Conservation (phyloP, 768 basidiomycete genomes). For the Mycena galopus region DNA sequence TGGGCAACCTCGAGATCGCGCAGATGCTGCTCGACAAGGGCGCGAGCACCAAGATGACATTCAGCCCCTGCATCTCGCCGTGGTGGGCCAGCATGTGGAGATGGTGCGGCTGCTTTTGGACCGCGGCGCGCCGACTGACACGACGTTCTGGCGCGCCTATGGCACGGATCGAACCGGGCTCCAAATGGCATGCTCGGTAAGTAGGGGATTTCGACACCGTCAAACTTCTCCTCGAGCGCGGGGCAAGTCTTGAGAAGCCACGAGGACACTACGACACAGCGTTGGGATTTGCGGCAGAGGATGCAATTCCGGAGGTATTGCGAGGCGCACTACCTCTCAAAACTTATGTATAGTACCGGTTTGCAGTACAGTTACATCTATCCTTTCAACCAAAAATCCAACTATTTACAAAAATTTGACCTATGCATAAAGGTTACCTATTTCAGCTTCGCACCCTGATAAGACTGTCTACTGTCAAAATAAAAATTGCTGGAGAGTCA, state of each 20-base stretch:
- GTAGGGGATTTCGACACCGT: background rate
- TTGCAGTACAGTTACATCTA: too few relatives aligned
- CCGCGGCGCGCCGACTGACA: background rate
- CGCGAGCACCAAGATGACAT: background rate
- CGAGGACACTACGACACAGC: background rate
- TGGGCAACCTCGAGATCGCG: too few relatives aligned
- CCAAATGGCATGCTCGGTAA: conserved; percentile 1
- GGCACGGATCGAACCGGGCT: background rate
- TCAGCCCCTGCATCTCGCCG: background rate
- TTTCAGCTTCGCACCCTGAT: too few relatives aligned
- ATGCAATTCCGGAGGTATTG: too few relatives aligned
- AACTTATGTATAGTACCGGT: too few relatives aligned
- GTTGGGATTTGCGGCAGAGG: background rate
- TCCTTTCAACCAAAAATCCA: too few relatives aligned
- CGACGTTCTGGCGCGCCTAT: background rate
- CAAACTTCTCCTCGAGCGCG: background rate
- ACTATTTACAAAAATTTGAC: too few relatives aligned
- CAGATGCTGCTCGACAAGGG: too few relatives aligned
- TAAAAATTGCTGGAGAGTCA: too few relatives aligned
- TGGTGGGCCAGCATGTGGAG: background rate
- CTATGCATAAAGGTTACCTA: too few relatives aligned
- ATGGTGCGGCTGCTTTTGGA: background rate
- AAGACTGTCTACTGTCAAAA: too few relatives aligned
- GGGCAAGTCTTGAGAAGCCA: background rate
- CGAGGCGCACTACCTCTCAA: too few relatives aligned